Percentiles rank a stretch among this genome's conserved stretches.
These are phyloP conservation scores for Beauveria brongniartii DNA, from an alignment of 2,329 filamentous ascomycete species.

Conservation along the genomic window DNA sequence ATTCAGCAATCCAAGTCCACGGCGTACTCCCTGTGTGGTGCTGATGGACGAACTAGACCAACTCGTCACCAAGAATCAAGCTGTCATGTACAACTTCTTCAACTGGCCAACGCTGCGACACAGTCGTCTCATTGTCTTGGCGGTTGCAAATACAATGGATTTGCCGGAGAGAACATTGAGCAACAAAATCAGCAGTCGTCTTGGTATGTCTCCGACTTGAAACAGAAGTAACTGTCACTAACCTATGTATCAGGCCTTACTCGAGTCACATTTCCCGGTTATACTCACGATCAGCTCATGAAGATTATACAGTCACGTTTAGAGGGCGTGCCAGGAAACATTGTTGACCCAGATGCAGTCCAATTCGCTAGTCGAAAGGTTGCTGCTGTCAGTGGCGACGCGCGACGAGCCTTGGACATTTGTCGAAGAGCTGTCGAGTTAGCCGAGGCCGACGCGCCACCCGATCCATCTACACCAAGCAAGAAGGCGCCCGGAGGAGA, in stretches of 20 bases:
- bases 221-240: neutral
- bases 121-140: conserved; percentile 87
- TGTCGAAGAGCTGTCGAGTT: conserved; percentile 92
- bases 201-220: conserved; percentile 37
- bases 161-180: conserved; percentile 89
- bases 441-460: conserved; percentile 61
- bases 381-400: conserved; percentile 90
- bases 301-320: conserved; percentile 93
- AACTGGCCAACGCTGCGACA: conserved; percentile 94
- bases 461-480: conserved; percentile 53
- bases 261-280: conserved; percentile 92
- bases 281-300: conserved; percentile 96
- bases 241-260: conserved; percentile 58
- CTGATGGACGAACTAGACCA: conserved; percentile 98
- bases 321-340: conserved; percentile 75
- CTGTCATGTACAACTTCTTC: conserved; percentile 99
- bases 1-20: conserved; percentile 83
- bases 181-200: conserved; percentile 94
- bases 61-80: conserved; percentile 94
- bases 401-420: conserved; percentile 85
- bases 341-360: conserved; percentile 87
- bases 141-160: conserved; percentile 99
- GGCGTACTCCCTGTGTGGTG: conserved; percentile 89
- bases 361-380: conserved; percentile 97
- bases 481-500: conserved; percentile 32